These are phyloP conservation scores for Stygiomarasmius scandens DNA, from an alignment of 1,284 basidiomycete species.

Conservation along the genomic window DNA sequence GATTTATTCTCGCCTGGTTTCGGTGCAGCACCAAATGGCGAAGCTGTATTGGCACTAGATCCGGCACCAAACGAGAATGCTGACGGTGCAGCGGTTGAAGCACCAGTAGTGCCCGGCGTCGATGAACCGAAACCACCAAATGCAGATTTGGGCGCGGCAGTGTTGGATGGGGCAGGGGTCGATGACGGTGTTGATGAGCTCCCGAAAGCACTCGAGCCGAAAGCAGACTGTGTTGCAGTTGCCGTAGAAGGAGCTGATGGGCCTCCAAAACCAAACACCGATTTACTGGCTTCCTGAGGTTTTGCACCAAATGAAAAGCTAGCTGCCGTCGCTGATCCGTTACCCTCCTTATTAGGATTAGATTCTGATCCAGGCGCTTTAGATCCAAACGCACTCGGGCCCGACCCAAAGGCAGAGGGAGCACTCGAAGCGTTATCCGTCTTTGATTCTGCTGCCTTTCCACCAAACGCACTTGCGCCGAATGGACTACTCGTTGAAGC, in stretches of 20 bases:
- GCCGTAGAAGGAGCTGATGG: background rate
- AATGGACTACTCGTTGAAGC: background rate
- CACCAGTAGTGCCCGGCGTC: background rate
- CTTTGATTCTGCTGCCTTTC: background rate
- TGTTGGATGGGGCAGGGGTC: slow-evolving; percentile 10
- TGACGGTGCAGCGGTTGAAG: background rate
- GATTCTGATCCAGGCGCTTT: slow-evolving; percentile 15
- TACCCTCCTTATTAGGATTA: background rate
- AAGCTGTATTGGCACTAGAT: background rate
- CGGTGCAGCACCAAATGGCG: slow-evolving; percentile 6
- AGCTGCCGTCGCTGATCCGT: background rate
- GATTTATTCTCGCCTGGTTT: slow-evolving; percentile 4
- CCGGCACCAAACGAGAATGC: slow-evolving; percentile 2
- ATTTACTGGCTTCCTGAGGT: background rate
- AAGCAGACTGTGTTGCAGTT: background rate
- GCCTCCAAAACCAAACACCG: background rate
- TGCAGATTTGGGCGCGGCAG: slow-evolving; percentile 12
- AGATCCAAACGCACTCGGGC: slow-evolving; percentile 6
- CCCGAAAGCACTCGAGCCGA: slow-evolving; percentile 13
- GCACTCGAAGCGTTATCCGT: background rate
- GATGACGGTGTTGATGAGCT: slow-evolving; percentile 12
- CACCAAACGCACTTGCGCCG: background rate
- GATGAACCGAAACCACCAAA: background rate
- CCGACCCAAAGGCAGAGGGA: slow-evolving; percentile 7
- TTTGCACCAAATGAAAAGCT: slow-evolving; percentile 1